A percentile compares a stretch with the other conserved stretches of the same genome.
phyloP scores from a whole-genome alignment of 2,329 filamentous ascomycete genomes.

The Trichoderma gracile region DNA sequence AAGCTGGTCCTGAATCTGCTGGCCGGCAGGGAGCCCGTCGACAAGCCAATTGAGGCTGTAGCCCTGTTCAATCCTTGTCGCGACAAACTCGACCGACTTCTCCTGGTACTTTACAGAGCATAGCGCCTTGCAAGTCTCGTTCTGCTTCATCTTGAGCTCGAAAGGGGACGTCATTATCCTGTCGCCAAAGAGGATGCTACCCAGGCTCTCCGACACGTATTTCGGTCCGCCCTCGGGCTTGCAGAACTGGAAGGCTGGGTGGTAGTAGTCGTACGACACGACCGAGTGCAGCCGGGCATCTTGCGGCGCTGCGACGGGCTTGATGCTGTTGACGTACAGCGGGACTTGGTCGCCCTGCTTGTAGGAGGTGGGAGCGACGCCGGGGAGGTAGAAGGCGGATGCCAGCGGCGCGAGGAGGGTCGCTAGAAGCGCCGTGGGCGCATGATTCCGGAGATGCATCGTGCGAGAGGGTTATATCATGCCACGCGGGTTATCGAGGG shows the following conservation, averaged over 20 bases:
- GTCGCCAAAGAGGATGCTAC: slow-evolving; percentile 96
- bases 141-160: slow-evolving; percentile 79
- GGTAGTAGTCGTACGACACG: slow-evolving; percentile 95
- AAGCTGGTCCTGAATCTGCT: slow-evolving; percentile 73
- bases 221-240: slow-evolving; percentile 73
- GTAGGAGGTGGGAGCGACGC: slow-evolving; percentile 93
- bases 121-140: slow-evolving; percentile 82
- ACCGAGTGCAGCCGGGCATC: slow-evolving; percentile 88
- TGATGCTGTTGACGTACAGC: slow-evolving; percentile 89
- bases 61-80: slow-evolving; percentile 75
- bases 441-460: slow-evolving; percentile 50
- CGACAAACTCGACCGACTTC: slow-evolving; percentile 74
- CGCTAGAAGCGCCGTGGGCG: slow-evolving; percentile 53
- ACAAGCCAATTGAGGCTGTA: slow-evolving; percentile 96
- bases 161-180: slow-evolving; percentile 97
- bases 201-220: slow-evolving; percentile 77
- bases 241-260: slow-evolving; percentile 85
- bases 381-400: slow-evolving; percentile 90
- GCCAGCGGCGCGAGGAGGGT: slow-evolving; percentile 53
- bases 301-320: slow-evolving; percentile 73
- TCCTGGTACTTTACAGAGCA: slow-evolving; percentile 68
- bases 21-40: slow-evolving; percentile 88
- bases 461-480: slow-evolving; percentile 33
- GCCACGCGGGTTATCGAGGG: slow-evolving; percentile 26
- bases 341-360: slow-evolving; percentile 76